Conservation (phyloP, 805 yeast species). For the Wickerhamomyces rabaulensis region DNA sequence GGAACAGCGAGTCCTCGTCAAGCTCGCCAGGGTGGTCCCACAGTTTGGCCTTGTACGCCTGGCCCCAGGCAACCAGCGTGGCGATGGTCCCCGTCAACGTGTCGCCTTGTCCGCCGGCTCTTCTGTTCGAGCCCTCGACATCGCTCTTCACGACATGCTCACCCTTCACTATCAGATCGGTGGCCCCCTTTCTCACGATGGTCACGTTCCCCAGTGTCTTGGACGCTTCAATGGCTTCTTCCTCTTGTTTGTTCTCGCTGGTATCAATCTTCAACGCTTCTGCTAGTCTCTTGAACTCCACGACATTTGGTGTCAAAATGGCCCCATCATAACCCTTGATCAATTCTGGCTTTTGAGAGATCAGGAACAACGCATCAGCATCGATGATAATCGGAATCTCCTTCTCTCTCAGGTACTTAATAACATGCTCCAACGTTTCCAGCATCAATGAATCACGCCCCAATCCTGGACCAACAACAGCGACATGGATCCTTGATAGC, state of each 20-base stretch:
- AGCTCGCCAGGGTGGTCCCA: conserved; percentile 47
- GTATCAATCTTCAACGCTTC: conserved; percentile 37
- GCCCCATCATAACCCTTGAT: conserved; percentile 53
- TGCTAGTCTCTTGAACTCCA: conserved; percentile 70
- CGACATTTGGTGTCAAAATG: conserved; percentile 83
- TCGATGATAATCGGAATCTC: conserved; percentile 75
- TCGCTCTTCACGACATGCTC: conserved; percentile 37
- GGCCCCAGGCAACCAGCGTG: conserved; percentile 75
- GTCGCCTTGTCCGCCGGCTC: conserved; percentile 98
- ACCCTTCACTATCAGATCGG: conserved; percentile 59
- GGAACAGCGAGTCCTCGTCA: conserved; percentile 25
- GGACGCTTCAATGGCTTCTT: conserved; percentile 38
- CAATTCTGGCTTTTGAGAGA: conserved; percentile 53
- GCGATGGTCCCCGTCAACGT: conserved; percentile 84
- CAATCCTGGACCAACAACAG: conserved; percentile 90
- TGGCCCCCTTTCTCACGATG: conserved; percentile 67
- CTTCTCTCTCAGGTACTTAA: conserved; percentile 47
- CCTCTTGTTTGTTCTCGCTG: not conserved
- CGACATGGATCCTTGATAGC: conserved; percentile 66
- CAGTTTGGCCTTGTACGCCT: conserved; percentile 50
- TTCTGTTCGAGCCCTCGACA: conserved; percentile 59
- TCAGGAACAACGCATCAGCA: conserved; percentile 79
- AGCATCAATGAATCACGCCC: conserved; percentile 78
- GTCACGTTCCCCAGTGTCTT: conserved; percentile 48
- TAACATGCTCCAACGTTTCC: conserved; percentile 48